Percentiles rank a stretch among this genome's conserved stretches.
Conservation (phyloP, 352 stramenopile species). For the Blastocystis sp. region DNA sequence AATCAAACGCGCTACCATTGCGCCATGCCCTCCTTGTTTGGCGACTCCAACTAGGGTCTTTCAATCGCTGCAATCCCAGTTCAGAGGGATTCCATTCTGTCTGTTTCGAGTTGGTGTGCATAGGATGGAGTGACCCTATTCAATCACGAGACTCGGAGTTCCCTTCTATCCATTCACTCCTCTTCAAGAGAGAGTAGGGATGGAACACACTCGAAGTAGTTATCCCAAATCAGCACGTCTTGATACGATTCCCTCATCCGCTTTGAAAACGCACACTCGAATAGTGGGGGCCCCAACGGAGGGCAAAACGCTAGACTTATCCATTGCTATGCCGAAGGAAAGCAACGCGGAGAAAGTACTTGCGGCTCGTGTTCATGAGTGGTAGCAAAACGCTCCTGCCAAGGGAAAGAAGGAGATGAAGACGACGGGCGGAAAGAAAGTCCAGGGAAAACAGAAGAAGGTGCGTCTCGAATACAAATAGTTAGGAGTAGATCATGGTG, state of each 20-base stretch:
- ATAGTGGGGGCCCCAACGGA: background rate
- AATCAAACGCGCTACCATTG: conserved; percentile 68
- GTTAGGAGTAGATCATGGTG: conserved; percentile 63
- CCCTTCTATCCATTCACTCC: too few species aligned
- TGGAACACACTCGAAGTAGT: too few species aligned
- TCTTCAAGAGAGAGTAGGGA: too few species aligned
- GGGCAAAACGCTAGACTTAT: background rate
- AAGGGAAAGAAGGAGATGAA: background rate
- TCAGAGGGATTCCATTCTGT: background rate
- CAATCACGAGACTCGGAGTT: too few species aligned
- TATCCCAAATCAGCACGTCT: too few species aligned
- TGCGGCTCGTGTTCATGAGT: background rate
- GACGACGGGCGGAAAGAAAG: background rate
- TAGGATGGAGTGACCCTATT: too few species aligned
- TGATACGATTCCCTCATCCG: too few species aligned
- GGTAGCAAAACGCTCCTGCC: background rate
- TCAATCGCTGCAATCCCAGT: too few species aligned
- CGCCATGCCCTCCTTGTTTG: conserved; percentile 46
- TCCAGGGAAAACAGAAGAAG: conserved; percentile 16
- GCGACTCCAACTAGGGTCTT: too few species aligned
- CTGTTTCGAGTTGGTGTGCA: background rate
- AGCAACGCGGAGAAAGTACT: conserved; percentile 28
- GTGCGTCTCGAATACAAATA: background rate
- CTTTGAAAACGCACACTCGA: background rate
- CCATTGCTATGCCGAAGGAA: conserved; percentile 57